phyloP scores from a whole-genome alignment of 306 rosid genomes.

The Carpinus fangiana region DNA sequence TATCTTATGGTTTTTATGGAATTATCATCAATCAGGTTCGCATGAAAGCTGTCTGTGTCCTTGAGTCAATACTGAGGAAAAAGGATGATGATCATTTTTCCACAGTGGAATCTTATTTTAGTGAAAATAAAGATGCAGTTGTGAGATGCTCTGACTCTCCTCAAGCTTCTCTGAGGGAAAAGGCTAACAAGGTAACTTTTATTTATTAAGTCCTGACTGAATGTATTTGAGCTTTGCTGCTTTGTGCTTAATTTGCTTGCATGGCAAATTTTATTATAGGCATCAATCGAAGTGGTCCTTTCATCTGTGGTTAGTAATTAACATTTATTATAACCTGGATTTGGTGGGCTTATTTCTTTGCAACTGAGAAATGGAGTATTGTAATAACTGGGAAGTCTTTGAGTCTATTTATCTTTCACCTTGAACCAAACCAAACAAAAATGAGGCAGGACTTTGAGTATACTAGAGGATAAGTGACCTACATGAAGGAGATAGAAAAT shows the following conservation, averaged over 20 bases:
- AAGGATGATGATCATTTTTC: constrained; percentile 72
- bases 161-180: constrained; percentile 91
- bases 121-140: constrained; percentile 69
- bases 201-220: not conserved
- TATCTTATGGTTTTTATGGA: constrained; percentile 2
- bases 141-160: constrained; percentile 91
- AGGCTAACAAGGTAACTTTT: constrained; percentile 76
- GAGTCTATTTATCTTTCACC: not conserved
- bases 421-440: not conserved
- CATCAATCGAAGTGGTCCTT: not conserved
- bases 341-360: not conserved
- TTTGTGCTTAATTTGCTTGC: not conserved
- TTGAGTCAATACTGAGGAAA: constrained; percentile 82
- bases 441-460: not conserved
- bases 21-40: constrained; percentile 69
- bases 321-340: not conserved
- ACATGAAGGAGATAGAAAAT: not conserved
- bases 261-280: not conserved
- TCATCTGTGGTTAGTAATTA: not conserved
- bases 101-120: constrained; percentile 61
- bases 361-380: not conserved
- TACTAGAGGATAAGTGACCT: not conserved
- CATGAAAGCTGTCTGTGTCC: constrained; percentile 96
- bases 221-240: constrained; percentile 4
- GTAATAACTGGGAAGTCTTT: not conserved